These are phyloP conservation scores for Umbilicus rupestris DNA, from an alignment of 164 flowering plant genomes.

Conservation along the genomic window DNA sequence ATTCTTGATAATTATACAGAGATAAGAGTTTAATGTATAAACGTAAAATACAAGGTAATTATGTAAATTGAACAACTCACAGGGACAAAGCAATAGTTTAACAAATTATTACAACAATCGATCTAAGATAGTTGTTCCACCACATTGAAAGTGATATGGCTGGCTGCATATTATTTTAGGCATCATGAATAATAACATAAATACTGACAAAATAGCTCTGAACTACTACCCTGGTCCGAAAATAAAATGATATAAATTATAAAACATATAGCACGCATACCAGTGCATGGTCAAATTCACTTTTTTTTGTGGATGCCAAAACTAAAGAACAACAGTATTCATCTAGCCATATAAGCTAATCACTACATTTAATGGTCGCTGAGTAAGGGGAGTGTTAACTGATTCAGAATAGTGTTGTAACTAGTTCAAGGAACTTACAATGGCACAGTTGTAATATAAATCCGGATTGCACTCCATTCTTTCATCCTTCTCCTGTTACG, in stretches of 20 bases:
- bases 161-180: background rate
- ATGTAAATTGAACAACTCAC: background rate
- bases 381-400: too few species aligned
- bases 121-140: background rate
- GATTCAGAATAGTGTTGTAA: background rate
- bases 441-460: slow-evolving; percentile 78
- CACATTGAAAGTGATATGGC: background rate
- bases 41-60: background rate
- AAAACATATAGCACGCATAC: background rate
- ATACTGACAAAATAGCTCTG: background rate
- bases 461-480: slow-evolving; percentile 71
- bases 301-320: background rate
- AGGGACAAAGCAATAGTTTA: background rate
- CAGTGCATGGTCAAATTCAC: background rate
- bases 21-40: background rate
- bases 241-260: background rate
- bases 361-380: background rate
- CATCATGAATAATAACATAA: background rate
- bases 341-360: background rate
- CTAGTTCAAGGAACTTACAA: slow-evolving; percentile 39
- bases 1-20: background rate
- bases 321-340: background rate
- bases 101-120: background rate
- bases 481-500: slow-evolving; percentile 80
- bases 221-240: background rate